Conservation (phyloP, 2,329 filamentous ascomycete species). For the Hortaea werneckii region DNA sequence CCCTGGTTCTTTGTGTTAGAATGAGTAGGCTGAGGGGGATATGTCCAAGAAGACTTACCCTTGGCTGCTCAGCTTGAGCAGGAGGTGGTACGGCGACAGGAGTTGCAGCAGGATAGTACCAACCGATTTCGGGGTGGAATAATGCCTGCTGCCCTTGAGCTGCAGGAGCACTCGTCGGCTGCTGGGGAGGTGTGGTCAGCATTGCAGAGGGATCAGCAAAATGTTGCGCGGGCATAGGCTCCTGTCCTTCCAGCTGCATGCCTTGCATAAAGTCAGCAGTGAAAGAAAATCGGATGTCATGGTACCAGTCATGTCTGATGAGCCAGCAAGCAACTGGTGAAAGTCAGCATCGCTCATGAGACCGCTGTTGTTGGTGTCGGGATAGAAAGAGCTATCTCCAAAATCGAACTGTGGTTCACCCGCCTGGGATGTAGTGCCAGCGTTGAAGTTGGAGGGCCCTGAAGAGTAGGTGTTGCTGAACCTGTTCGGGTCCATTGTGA, state of each 20-base stretch:
- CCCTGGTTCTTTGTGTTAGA: background rate
- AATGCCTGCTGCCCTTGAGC: background rate
- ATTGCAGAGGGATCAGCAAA: background rate
- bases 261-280: background rate
- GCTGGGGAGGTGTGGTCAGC: background rate
- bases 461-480: background rate
- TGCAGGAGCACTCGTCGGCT: background rate
- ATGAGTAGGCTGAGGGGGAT: too few relatives aligned
- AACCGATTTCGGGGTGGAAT: conserved; percentile 1
- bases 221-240: too few relatives aligned
- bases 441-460: background rate
- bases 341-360: background rate
- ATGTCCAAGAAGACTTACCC: too few relatives aligned
- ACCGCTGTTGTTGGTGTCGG: background rate
- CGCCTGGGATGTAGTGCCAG: background rate
- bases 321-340: background rate
- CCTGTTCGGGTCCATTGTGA: background rate
- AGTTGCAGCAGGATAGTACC: background rate
- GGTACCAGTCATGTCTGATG: background rate
- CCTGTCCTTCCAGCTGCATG: background rate
- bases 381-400: background rate
- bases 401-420: background rate
- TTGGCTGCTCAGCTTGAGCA: too few relatives aligned
- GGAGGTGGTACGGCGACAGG: too few relatives aligned
- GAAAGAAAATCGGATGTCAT: background rate